Evolutionary conservation across 139 green algal species (phyloP).

Genomic region (Zygnema circumcarinatum): DNA sequence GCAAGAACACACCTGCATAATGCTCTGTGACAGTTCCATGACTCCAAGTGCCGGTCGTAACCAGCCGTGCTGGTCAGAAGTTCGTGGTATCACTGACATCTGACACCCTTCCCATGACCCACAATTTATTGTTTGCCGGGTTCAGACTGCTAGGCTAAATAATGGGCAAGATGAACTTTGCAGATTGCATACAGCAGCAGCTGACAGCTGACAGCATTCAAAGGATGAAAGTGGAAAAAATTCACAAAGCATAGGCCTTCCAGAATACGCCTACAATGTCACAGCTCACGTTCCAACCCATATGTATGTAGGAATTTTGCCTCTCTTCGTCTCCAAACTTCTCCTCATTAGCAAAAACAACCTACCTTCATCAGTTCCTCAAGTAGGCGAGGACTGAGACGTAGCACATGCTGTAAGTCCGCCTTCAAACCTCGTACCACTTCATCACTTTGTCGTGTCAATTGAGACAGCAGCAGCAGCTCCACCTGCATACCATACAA

Average conservation of each 20-base stretch:
- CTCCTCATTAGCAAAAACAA: no score
- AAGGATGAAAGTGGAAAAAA: no score
- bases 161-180: no score
- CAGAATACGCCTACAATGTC: no score
- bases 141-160: no score
- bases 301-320: no score
- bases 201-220: no score
- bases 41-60: conserved; percentile 51
- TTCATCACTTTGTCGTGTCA: conserved; percentile 39
- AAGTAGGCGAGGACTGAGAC: conserved; percentile 54
- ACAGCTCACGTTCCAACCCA: no score
- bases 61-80: conserved; percentile 42
- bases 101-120: background rate
- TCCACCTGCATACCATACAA: conserved; percentile 49
- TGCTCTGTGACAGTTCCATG: conserved; percentile 58
- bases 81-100: conserved; percentile 31
- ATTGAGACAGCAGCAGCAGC: conserved; percentile 62
- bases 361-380: conserved; percentile 67
- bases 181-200: no score
- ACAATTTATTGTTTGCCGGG: no score
- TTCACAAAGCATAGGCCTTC: no score
- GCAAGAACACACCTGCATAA: conserved; percentile 37
- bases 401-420: conserved; percentile 55
- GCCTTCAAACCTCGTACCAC: conserved; percentile 48
- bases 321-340: no score